phyloP scores from a whole-genome alignment of 441 rosid genomes.

The Jatropha multifida region DNA sequence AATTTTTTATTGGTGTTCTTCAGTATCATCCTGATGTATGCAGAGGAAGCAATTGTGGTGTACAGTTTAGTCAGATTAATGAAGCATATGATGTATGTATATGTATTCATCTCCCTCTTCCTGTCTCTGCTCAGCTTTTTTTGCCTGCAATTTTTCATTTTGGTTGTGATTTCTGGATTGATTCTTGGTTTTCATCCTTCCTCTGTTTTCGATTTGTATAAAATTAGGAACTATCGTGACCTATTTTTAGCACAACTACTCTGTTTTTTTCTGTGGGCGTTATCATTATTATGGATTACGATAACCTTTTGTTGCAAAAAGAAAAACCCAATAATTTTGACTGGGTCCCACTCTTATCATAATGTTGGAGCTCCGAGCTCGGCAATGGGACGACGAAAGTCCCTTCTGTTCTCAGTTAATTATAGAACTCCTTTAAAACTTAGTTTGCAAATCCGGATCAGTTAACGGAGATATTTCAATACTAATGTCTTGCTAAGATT shows the following conservation, averaged over 20 bases:
- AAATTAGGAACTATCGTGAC: background rate
- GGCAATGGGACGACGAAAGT: no score
- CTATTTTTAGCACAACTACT: no score
- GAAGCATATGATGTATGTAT: slow-evolving; percentile 81
- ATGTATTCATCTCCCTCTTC: background rate
- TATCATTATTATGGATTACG: background rate
- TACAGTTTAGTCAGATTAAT: slow-evolving; percentile 67
- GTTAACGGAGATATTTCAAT: no score
- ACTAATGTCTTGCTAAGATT: no score
- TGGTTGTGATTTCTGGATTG: background rate
- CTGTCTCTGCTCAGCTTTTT: background rate
- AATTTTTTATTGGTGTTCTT: background rate
- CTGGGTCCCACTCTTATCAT: background rate
- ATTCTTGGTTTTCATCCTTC: no score
- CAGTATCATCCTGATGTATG: slow-evolving; percentile 99
- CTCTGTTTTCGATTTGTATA: no score
- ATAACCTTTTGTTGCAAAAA: background rate
- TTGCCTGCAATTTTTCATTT: no score
- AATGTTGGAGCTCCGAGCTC: no score
- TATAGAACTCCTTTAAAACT: no score
- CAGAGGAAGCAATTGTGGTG: slow-evolving; percentile 77
- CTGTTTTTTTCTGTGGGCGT: background rate
- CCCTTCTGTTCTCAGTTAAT: no score
- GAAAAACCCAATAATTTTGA: background rate
- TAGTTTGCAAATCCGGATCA: no score